Percentiles rank a stretch among this genome's conserved stretches.
These are phyloP conservation scores for Ramicandelaber brevisporus DNA, from an alignment of 192 early-diverging fungal genomes.

Conservation along the genomic window DNA sequence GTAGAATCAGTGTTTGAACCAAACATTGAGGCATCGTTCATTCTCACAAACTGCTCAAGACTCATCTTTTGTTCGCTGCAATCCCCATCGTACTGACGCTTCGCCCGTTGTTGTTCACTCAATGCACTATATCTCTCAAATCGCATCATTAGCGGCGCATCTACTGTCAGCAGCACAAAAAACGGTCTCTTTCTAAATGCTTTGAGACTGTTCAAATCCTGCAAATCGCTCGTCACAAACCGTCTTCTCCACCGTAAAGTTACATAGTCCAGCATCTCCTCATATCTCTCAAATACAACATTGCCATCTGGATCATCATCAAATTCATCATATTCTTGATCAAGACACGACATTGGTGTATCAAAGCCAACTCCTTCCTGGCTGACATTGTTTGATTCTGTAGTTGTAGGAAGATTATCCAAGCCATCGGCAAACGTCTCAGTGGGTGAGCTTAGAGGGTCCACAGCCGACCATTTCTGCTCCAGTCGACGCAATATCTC, in stretches of 20 bases:
- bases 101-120: neutral
- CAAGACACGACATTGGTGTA: slow-evolving; percentile 1
- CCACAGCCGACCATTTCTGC: too few relatives aligned
- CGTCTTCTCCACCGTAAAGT: slow-evolving; percentile 48
- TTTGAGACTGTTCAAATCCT: slow-evolving; percentile 25
- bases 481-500: too few relatives aligned
- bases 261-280: slow-evolving; percentile 33
- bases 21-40: too few relatives aligned
- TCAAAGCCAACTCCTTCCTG: neutral
- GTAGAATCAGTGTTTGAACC: too few relatives aligned
- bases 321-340: neutral
- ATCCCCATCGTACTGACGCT: neutral
- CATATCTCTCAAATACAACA: slow-evolving; percentile 20
- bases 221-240: slow-evolving; percentile 44
- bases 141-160: slow-evolving; percentile 33
- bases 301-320: neutral
- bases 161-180: slow-evolving; percentile 40
- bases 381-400: neutral
- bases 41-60: too few relatives aligned
- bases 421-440: too few relatives aligned
- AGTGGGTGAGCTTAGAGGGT: too few relatives aligned
- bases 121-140: slow-evolving; percentile 13
- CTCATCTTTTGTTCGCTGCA: slow-evolving; percentile 3
- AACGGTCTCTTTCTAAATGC: slow-evolving; percentile 34
- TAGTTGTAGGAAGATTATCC: neutral